Evolutionary conservation across 2,329 filamentous ascomycete genomes (phyloP).

Genomic region (Trichoderma polysporum): DNA sequence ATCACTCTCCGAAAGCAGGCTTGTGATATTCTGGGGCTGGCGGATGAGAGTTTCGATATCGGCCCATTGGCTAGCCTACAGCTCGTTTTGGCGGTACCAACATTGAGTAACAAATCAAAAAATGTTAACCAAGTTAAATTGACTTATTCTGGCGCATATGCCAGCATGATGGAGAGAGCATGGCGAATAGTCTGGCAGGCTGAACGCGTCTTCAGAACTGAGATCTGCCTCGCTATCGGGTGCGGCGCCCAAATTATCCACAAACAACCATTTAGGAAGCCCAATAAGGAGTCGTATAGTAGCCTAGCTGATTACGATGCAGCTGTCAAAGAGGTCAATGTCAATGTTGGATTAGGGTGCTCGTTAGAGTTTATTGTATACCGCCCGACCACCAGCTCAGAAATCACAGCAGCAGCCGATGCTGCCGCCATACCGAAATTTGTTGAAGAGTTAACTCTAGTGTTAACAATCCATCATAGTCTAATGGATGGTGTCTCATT

Average conservation of each 20-base stretch:
- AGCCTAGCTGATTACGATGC: background rate
- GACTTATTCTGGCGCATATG: background rate
- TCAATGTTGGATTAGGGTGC: background rate
- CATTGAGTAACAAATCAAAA: background rate
- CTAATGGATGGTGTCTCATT: slow-evolving; percentile 17
- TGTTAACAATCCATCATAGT: slow-evolving; percentile 14
- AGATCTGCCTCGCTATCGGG: slow-evolving; percentile 4
- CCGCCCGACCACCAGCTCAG: background rate
- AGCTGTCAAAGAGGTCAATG: background rate
- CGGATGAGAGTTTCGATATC: background rate
- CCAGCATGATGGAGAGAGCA: slow-evolving; percentile 11
- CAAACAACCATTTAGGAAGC: background rate
- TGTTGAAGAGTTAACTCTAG: background rate
- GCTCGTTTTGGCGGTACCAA: slow-evolving; percentile 6
- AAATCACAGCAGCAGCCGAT: too few relatives aligned
- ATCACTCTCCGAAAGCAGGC: background rate
- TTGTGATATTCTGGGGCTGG: background rate
- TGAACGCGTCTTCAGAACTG: slow-evolving; percentile 11
- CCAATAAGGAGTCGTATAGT: background rate
- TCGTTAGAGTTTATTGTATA: background rate
- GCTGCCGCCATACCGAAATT: background rate
- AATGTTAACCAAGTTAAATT: slow-evolving; percentile 15
- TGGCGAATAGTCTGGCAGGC: slow-evolving; percentile 15
- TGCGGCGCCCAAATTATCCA: slow-evolving; percentile 16
- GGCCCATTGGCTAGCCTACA: slow-evolving; percentile 16